These are phyloP conservation scores for Anisodus acutangulus DNA, from an alignment of 257 asterid genomes.

Conservation along the genomic window DNA sequence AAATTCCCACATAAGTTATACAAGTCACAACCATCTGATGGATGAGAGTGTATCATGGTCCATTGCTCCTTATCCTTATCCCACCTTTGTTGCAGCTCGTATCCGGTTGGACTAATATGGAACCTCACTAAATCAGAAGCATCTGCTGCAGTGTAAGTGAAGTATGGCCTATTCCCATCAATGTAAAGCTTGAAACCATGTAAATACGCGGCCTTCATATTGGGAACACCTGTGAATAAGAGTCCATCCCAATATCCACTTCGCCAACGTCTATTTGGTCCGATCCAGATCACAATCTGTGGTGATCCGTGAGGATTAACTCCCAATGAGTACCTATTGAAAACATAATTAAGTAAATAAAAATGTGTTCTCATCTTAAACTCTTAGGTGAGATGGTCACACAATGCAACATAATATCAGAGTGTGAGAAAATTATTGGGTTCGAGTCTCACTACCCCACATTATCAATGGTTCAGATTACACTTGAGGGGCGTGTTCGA, in stretches of 20 bases:
- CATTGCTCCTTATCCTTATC: conserved; percentile 37
- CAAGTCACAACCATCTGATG: conserved; percentile 49
- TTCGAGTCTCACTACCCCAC: background rate
- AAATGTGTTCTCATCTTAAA: background rate
- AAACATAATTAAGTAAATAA: background rate
- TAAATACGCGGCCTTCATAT: conserved; percentile 38
- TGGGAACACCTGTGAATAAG: conserved; percentile 55
- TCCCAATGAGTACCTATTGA: conserved; percentile 51
- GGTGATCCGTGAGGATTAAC: conserved; percentile 66
- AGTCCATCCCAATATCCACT: conserved; percentile 72
- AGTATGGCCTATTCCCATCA: conserved; percentile 37
- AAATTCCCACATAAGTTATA: conserved; percentile 70
- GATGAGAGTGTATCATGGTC: conserved; percentile 53
- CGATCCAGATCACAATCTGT: conserved; percentile 79
- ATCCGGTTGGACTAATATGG: conserved; percentile 52
- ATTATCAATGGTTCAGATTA: background rate
- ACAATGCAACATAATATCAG: background rate
- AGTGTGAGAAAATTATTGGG: background rate
- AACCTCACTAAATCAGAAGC: conserved; percentile 47
- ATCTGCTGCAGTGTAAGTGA: conserved; percentile 47
- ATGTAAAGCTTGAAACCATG: conserved; percentile 56
- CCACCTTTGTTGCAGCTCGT: conserved; percentile 58
- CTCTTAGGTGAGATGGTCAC: background rate
- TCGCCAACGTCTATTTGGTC: conserved; percentile 63
- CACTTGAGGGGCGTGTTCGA: background rate